Evolutionary conservation across 768 basidiomycete genomes (phyloP).

Genomic region (Kockovaella imperatae): DNA sequence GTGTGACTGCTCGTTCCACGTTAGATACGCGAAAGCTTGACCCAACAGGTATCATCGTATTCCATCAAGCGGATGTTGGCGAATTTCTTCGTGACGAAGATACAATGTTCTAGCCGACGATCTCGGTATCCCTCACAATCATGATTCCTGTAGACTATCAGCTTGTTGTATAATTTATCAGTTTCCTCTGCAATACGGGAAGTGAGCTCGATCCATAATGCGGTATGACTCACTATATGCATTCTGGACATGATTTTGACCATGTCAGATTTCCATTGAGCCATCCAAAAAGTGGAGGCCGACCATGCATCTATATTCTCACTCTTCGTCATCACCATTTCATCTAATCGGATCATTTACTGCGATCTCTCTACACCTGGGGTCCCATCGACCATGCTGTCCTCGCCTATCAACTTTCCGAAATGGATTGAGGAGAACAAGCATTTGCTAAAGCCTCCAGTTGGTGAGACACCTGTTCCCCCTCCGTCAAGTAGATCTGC

Average conservation of each 20-base stretch:
- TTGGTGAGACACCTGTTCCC: constrained; percentile 67
- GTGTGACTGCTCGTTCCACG: constrained; percentile 91
- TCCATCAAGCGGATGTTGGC: constrained; percentile 99
- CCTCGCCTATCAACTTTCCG: constrained; percentile 77
- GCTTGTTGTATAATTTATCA: background rate
- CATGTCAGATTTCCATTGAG: too few species aligned
- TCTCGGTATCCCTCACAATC: background rate
- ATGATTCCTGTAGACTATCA: background rate
- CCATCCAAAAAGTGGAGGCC: background rate
- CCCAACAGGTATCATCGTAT: constrained; percentile 93
- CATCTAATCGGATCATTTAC: background rate
- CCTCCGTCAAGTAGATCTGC: background rate
- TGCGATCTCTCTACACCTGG: background rate
- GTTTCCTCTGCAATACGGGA: too few species aligned
- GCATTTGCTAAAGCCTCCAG: constrained; percentile 76
- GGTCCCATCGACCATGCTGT: constrained; percentile 51
- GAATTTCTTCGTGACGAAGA: constrained; percentile 96
- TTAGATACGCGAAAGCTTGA: constrained; percentile 94
- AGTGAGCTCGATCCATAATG: too few species aligned
- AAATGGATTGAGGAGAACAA: constrained; percentile 79
- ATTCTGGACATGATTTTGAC: too few species aligned
- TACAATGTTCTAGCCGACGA: constrained; percentile 30
- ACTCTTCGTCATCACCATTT: background rate
- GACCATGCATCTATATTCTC: background rate
- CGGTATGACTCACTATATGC: too few species aligned